A percentile compares a stretch with the other conserved stretches of the same genome.
These are phyloP conservation scores for Mycena filopes DNA, from an alignment of 768 basidiomycete species.

Conservation along the genomic window DNA sequence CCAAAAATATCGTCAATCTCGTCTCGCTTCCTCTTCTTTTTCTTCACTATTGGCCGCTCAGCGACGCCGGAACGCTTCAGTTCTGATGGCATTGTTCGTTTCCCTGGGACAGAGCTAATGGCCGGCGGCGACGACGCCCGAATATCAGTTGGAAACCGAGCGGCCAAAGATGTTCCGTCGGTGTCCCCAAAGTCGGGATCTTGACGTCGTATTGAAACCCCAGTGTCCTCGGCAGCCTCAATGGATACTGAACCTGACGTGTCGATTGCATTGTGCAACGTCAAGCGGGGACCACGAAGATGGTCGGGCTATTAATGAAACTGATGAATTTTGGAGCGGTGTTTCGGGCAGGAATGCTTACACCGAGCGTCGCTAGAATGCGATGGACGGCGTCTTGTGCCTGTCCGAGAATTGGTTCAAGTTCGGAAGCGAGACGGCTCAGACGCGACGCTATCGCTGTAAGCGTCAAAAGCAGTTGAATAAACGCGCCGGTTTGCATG, in stretches of 20 bases:
- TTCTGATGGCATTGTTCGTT: neutral
- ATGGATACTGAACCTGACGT: neutral
- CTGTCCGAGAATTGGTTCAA: conserved; percentile 51
- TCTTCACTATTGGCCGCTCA: conserved; percentile 45
- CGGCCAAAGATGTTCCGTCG: too few species aligned
- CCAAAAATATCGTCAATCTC: conserved; percentile 82
- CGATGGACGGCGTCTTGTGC: conserved; percentile 39
- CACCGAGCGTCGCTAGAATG: conserved; percentile 44
- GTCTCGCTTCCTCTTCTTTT: conserved; percentile 55
- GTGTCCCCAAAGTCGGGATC: neutral
- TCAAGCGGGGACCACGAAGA: neutral
- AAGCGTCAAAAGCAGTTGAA: conserved; percentile 72
- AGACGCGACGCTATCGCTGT: conserved; percentile 71
- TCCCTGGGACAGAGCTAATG: neutral
- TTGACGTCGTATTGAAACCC: conserved; percentile 19
- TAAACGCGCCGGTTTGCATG: conserved; percentile 80
- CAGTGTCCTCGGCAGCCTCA: conserved; percentile 19
- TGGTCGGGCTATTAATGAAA: conserved; percentile 12
- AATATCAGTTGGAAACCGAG: neutral
- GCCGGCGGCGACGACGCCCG: neutral
- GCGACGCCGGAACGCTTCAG: neutral
- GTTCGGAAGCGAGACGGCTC: conserved; percentile 54
- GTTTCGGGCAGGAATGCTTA: conserved; percentile 35
- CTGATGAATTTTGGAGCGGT: conserved; percentile 9
- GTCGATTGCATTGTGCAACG: neutral